Conservation (phyloP, 192 early-diverging fungal genomes). For the Podila epicladia region DNA sequence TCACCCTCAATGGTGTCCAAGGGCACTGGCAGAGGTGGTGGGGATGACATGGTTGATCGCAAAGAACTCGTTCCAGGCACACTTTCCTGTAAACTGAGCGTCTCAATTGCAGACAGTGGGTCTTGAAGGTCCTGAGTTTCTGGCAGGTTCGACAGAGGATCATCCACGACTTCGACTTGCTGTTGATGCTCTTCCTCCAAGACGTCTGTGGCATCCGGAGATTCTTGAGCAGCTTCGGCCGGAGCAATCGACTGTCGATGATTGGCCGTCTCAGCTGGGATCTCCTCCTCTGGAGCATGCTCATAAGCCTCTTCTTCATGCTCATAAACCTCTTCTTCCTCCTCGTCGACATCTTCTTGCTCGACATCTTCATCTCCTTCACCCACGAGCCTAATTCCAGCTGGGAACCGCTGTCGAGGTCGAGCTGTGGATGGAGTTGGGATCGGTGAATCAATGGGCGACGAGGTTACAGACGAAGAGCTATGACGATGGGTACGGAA, state of each 20-base stretch:
- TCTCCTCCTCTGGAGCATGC: neutral
- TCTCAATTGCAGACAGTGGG: neutral
- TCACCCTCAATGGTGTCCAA: neutral
- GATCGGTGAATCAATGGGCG: conserved; percentile 41
- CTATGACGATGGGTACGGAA: neutral
- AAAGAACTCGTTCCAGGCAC: neutral
- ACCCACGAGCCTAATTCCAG: conserved; percentile 21
- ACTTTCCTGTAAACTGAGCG: too few species aligned
- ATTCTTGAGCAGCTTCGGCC: neutral
- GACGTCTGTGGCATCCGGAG: neutral
- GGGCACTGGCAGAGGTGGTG: conserved; percentile 27
- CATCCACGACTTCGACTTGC: too few species aligned
- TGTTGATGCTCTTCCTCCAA: too few species aligned
- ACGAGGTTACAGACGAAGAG: conserved; percentile 5
- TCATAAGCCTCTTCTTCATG: neutral
- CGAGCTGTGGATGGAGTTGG: conserved; percentile 49
- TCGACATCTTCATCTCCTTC: conserved; percentile 13
- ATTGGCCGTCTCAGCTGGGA: neutral
- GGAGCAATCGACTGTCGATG: neutral
- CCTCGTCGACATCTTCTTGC: neutral
- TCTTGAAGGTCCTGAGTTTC: too few species aligned
- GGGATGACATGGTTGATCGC: conserved; percentile 15
- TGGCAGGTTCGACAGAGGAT: too few species aligned
- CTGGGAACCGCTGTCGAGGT: conserved; percentile 38
- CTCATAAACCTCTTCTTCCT: neutral